These are phyloP conservation scores for Diaporthe citri DNA, from an alignment of 2,329 filamentous ascomycete genomes.

Conservation along the genomic window DNA sequence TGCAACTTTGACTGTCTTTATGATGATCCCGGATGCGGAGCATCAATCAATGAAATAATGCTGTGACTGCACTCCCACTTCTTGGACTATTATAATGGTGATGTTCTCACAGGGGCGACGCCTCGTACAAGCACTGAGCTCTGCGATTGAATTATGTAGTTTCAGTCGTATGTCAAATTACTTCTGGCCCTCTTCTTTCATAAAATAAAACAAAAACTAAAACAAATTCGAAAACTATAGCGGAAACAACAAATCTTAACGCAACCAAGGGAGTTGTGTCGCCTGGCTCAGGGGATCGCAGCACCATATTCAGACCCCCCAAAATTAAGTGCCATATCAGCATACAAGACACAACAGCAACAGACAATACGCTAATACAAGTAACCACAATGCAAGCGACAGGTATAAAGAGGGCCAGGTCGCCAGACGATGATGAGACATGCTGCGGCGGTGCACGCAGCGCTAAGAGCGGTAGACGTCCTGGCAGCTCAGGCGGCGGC, in stretches of 20 bases:
- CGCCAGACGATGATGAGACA: background rate
- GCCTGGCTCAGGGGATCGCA: background rate
- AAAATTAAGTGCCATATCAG: background rate
- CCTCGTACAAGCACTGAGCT: background rate
- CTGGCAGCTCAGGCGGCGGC: too few species aligned
- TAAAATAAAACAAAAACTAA: background rate
- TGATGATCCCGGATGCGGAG: background rate
- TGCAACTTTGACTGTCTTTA: background rate
- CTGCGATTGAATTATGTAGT: too few species aligned
- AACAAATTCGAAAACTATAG: background rate
- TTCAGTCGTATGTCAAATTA: background rate
- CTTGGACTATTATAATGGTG: background rate
- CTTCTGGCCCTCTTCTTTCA: background rate
- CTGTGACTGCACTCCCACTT: background rate
- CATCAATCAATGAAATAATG: background rate
- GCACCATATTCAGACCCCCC: background rate
- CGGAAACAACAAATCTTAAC: background rate
- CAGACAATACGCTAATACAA: background rate
- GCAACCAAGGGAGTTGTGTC: background rate
- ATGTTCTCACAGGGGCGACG: too few species aligned
- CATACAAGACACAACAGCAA: background rate
- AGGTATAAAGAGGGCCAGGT: background rate
- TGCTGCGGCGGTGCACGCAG: background rate
- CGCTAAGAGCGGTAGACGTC: background rate
- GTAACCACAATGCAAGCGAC: too few species aligned